Evolutionary conservation across 371 early-diverging fungal species (phyloP).

Genomic region (Mortierella sp.): DNA sequence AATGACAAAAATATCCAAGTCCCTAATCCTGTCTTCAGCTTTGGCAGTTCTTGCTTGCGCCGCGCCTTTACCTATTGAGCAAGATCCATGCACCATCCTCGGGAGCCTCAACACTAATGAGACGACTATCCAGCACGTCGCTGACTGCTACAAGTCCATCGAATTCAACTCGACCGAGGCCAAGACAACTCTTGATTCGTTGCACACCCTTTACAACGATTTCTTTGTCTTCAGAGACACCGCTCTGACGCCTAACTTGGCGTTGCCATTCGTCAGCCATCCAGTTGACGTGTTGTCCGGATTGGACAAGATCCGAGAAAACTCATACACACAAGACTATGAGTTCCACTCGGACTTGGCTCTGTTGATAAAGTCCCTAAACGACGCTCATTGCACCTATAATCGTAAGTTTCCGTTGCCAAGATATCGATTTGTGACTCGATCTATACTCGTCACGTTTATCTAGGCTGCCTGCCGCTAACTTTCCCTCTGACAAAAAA

Average conservation of each 20-base stretch:
- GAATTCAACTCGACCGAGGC: slow-evolving; percentile 11
- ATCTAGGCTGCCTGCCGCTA: too few relatives aligned
- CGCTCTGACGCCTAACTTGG: slow-evolving; percentile 22
- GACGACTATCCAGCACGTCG: slow-evolving; percentile 3
- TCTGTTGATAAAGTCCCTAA: slow-evolving; percentile 8
- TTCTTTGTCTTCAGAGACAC: slow-evolving; percentile 31
- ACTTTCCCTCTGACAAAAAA: too few relatives aligned
- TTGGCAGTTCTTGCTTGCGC: slow-evolving; percentile 11
- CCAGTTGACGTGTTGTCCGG: slow-evolving; percentile 26
- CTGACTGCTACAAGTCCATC: slow-evolving; percentile 31
- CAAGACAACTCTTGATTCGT: slow-evolving; percentile 11
- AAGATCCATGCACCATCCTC: slow-evolving; percentile 23
- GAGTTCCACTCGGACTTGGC: slow-evolving; percentile 23
- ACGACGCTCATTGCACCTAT: slow-evolving; percentile 36
- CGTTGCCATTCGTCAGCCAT: slow-evolving; percentile 13
- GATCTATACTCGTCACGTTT: too few relatives aligned
- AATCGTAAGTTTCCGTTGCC: slow-evolving; percentile 5
- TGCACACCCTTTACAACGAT: slow-evolving; percentile 24
- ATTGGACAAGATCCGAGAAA: slow-evolving; percentile 13
- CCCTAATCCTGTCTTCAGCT: not conserved
- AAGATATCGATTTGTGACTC: not conserved
- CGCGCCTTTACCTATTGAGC: not conserved
- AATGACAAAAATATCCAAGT: slow-evolving; percentile 6
- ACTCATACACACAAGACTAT: slow-evolving; percentile 8
- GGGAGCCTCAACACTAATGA: not conserved